Evolutionary conservation across 2,329 filamentous ascomycete genomes (phyloP).

Genomic region (Beauveria medogensis): DNA sequence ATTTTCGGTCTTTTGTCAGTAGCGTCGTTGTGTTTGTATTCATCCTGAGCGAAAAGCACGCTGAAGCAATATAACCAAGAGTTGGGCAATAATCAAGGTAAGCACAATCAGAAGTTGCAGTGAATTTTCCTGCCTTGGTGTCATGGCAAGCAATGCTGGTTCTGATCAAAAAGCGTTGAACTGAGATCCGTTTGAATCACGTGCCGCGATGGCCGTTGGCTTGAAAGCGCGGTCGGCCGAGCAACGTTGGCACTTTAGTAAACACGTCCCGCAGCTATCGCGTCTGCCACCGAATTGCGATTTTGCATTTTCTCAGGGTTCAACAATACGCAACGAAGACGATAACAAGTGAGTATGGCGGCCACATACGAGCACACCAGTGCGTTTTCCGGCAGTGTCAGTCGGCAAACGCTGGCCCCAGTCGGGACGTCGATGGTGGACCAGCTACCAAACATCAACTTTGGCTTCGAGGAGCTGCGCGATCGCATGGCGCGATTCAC

Average conservation of each 20-base stretch:
- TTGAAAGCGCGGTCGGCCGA: constrained; percentile 17
- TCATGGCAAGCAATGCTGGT: background rate
- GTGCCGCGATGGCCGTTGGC: background rate
- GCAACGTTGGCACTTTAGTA: constrained; percentile 21
- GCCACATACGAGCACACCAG: constrained; percentile 60
- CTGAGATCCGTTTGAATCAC: constrained; percentile 9
- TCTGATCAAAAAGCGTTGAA: background rate
- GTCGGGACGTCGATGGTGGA: constrained; percentile 62
- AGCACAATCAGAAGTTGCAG: background rate
- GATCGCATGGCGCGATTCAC: constrained; percentile 94
- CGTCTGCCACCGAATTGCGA: background rate
- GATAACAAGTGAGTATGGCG: constrained; percentile 34
- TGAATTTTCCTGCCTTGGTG: background rate
- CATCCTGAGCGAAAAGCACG: constrained; percentile 21
- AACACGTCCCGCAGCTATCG: constrained; percentile 2
- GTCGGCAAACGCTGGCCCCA: constrained; percentile 49
- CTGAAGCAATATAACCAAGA: background rate
- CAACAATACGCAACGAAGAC: background rate
- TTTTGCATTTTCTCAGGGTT: background rate
- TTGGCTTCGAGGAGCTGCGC: constrained; percentile 91
- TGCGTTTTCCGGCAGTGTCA: constrained; percentile 56
- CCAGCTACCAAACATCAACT: constrained; percentile 80
- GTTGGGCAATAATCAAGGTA: background rate
- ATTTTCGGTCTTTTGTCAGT: constrained; percentile 22
- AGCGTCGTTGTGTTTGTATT: constrained; percentile 22